Conservation (phyloP, 1,284 basidiomycete species). For the Megacollybia platyphylla region DNA sequence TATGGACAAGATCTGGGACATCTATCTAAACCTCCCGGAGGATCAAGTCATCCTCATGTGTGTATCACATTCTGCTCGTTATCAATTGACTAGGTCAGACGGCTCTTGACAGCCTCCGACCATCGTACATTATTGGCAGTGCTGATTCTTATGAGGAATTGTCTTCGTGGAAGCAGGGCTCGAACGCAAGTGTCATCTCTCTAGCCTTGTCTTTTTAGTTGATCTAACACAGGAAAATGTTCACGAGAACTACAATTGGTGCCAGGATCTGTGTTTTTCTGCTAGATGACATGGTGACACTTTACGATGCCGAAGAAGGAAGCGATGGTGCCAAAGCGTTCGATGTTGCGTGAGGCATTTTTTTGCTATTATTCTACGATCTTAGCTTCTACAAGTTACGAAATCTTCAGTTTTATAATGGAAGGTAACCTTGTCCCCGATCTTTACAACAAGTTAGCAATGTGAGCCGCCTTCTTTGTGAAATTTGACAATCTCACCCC, state of each 20-base stretch:
- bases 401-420: constrained; percentile 39
- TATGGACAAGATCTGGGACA: constrained; percentile 43
- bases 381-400: constrained; percentile 26
- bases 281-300: constrained; percentile 52
- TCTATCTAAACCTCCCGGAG: constrained; percentile 53
- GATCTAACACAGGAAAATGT: constrained; percentile 25
- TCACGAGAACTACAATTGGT: constrained; percentile 40
- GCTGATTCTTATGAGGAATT: constrained; percentile 65
- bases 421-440: constrained; percentile 35
- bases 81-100: constrained; percentile 31
- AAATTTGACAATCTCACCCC: background rate
- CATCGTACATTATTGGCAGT: constrained; percentile 44
- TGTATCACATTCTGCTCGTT: constrained; percentile 13
- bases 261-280: constrained; percentile 46
- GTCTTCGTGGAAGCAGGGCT: constrained; percentile 38
- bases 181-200: constrained; percentile 37
- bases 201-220: background rate
- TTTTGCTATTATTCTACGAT: too few species aligned
- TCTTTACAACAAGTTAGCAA: constrained; percentile 34
- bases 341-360: constrained; percentile 48
- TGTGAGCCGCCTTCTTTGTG: constrained; percentile 22
- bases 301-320: constrained; percentile 53
- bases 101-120: constrained; percentile 62
- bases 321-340: constrained; percentile 54
- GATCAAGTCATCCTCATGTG: constrained; percentile 69